Conservation (phyloP, 352 stramenopile species). For the Globisporangium middletonii region DNA sequence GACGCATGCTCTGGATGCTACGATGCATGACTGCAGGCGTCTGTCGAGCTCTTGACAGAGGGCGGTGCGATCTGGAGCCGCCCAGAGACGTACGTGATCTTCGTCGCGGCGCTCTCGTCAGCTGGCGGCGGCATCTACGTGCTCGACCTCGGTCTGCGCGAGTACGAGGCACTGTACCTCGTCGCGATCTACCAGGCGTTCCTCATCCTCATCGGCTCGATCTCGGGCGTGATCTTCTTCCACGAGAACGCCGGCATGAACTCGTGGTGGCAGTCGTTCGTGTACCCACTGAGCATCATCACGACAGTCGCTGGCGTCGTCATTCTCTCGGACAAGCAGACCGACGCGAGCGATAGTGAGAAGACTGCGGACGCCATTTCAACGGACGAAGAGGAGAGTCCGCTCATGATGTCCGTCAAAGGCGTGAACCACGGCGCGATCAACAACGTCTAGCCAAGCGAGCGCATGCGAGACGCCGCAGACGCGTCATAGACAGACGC, state of each 20-base stretch:
- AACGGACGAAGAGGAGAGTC: slow-evolving; percentile 36
- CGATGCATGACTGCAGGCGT: slow-evolving; percentile 33
- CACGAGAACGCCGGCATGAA: slow-evolving; percentile 81
- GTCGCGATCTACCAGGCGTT: slow-evolving; percentile 84
- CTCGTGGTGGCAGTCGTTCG: slow-evolving; percentile 67
- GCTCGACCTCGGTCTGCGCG: slow-evolving; percentile 60
- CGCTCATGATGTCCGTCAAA: slow-evolving; percentile 36
- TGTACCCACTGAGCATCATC: slow-evolving; percentile 76
- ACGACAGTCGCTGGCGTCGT: slow-evolving; percentile 77
- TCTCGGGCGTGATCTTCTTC: slow-evolving; percentile 86
- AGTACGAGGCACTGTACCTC: slow-evolving; percentile 86
- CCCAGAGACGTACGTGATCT: slow-evolving; percentile 72
- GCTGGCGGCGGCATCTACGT: slow-evolving; percentile 79
- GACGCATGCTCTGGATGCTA: neutral
- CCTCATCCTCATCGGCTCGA: slow-evolving; percentile 78
- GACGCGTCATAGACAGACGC: slow-evolving; percentile 3
- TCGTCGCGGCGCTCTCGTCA: slow-evolving; percentile 49
- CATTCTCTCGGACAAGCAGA: slow-evolving; percentile 80
- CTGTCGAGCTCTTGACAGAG: slow-evolving; percentile 73
- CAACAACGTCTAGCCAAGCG: slow-evolving; percentile 15
- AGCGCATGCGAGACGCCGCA: neutral
- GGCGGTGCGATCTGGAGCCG: slow-evolving; percentile 60
- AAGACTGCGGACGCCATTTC: slow-evolving; percentile 25
- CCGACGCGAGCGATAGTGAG: slow-evolving; percentile 38
- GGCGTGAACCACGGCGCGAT: slow-evolving; percentile 31